phyloP scores from a whole-genome alignment of 495 filamentous ascomycete species.

The Bathelium albidoporum region DNA sequence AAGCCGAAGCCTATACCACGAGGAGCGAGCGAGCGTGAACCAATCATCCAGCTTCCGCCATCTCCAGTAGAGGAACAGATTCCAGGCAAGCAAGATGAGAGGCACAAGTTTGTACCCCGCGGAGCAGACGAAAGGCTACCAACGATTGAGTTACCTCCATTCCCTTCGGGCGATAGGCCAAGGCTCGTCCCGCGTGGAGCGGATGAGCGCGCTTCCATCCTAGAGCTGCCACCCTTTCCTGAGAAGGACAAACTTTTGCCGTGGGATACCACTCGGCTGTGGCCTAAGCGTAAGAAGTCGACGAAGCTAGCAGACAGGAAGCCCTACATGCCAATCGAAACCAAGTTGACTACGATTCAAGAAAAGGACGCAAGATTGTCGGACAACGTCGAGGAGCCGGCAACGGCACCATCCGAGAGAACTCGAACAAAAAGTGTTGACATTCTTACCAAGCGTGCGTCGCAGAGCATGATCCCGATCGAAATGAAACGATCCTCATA shows the following conservation, averaged over 20 bases:
- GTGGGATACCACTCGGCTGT: neutral
- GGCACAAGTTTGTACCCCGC: neutral
- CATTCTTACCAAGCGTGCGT: neutral
- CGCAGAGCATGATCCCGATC: neutral
- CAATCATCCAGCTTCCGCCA: neutral
- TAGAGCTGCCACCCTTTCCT: neutral
- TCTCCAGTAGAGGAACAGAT: neutral
- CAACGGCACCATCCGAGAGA: neutral
- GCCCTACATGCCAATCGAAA: neutral
- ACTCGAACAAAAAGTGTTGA: neutral
- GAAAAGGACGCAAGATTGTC: neutral
- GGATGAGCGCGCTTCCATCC: neutral
- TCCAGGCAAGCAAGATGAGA: neutral
- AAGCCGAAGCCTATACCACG: neutral
- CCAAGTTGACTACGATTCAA: too few relatives aligned
- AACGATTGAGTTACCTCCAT: neutral
- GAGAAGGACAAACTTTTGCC: neutral
- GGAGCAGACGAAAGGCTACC: neutral
- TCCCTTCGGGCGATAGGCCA: neutral
- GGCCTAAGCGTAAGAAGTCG: neutral
- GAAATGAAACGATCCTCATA: too few relatives aligned
- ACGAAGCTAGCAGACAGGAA: neutral
- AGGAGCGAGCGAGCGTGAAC: neutral
- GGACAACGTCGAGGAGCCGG: neutral
- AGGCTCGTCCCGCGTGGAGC: neutral